Conservation (phyloP, 1,139 yeast genomes). For the Nakaseomyces bracarensis region DNA sequence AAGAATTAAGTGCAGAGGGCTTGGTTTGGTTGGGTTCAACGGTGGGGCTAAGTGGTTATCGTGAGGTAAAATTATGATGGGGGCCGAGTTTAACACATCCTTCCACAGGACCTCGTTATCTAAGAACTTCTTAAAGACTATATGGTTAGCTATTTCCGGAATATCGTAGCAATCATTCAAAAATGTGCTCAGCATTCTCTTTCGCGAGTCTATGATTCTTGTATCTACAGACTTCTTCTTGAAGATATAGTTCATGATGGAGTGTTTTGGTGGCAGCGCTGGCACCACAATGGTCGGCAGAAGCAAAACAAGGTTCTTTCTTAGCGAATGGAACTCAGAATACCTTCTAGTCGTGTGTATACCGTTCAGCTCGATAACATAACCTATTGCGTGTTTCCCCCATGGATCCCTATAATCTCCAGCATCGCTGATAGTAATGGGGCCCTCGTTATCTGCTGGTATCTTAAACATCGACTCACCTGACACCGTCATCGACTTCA, state of each 20-base stretch:
- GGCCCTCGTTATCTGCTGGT: not conserved
- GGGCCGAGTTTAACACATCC: constrained; percentile 49
- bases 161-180: constrained; percentile 65
- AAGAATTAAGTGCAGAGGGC: constrained; percentile 54
- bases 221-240: constrained; percentile 42
- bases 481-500: not conserved
- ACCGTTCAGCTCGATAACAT: constrained; percentile 56
- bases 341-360: constrained; percentile 55
- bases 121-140: constrained; percentile 66
- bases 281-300: constrained; percentile 87
- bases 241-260: constrained; percentile 36
- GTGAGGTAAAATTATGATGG: constrained; percentile 45
- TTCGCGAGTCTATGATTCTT: constrained; percentile 52
- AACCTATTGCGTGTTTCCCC: constrained; percentile 68
- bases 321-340: constrained; percentile 80
- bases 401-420: constrained; percentile 34
- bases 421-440: constrained; percentile 25
- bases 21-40: constrained; percentile 43
- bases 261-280: constrained; percentile 90
- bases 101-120: constrained; percentile 80
- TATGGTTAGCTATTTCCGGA: constrained; percentile 42
- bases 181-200: constrained; percentile 68
- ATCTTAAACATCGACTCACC: not conserved
- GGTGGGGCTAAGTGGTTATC: constrained; percentile 52
- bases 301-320: constrained; percentile 58